Evolutionary conservation across 495 filamentous ascomycete species (phyloP), one percentile per base, ranked within the genome.

Genomic region (Neurospora africana): DNA sequence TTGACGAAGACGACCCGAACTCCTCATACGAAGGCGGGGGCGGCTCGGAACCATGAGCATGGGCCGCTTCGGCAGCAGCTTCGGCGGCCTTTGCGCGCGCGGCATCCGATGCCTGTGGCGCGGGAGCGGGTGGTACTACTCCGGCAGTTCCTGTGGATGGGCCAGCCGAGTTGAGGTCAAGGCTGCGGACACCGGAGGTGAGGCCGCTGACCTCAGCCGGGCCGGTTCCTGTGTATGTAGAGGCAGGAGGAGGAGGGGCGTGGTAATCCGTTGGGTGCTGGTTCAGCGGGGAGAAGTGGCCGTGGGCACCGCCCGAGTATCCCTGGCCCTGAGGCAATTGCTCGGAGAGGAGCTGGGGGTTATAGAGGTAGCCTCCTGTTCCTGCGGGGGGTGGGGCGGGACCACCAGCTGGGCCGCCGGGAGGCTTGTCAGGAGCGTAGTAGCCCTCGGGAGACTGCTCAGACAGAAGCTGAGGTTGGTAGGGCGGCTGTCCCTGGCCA

Each of bases 21-120:
- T 61, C 53, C 53, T 33, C 13, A 33, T 61, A 61, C 27, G 27
- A 61, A 61, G 53, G 53, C 53, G 53, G 53, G 23, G 68, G 69
- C 19, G 44, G 72, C n/a, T 21, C 44, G 27, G 30, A 35, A 30
- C 43, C 44, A 35, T 38, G 19, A 5, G 67, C 61, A 4, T 38
- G 21, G 44, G 33, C 40, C 0, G 71, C 37, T 44, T 78, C 77
- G 3, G 77, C 75, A 11, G 76, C 78, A 0, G 78, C 78, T 61
- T 80, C 78, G 23, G 74, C 75, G 1, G 74, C 77, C 65, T 80
- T 80, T 8, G 74, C 77, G 1, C 72, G 35, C 0, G 74, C 72
- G 0, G 70, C 71, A 8, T 76, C 23, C 2, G 38, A 69, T 1
- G 74, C 53, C 6, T 61, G 69, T 2, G 70, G 21, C 0, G 67